phyloP scores from a whole-genome alignment of 2,329 filamentous ascomycete species.

The Diaporthe amygdali region DNA sequence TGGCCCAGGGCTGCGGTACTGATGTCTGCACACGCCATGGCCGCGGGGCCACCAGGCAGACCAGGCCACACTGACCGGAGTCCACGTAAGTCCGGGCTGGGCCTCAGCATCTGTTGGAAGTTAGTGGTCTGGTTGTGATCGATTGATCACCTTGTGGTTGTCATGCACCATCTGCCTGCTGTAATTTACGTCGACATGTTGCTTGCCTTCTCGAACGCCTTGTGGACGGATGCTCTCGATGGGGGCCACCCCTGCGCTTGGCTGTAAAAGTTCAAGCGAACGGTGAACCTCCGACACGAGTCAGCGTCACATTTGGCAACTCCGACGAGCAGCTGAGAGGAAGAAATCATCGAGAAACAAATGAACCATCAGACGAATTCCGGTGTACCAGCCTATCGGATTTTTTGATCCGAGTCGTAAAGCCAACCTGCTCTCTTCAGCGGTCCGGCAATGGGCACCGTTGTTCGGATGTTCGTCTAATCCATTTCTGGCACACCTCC shows the following conservation, averaged over 20 bases:
- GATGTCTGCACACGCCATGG: not conserved
- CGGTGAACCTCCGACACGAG: constrained; percentile 19
- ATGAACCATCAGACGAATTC: constrained; percentile 18
- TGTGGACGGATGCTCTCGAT: not conserved
- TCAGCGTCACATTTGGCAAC: constrained; percentile 20
- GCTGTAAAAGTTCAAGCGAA: constrained; percentile 16
- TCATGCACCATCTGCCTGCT: not conserved
- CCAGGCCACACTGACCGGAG: not conserved
- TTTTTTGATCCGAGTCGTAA: not conserved
- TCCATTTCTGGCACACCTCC: not conserved
- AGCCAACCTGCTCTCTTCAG: constrained; percentile 8
- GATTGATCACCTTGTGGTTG: constrained; percentile 1
- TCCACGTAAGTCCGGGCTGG: constrained; percentile 3
- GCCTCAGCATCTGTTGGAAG: not conserved
- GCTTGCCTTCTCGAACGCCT: not conserved
- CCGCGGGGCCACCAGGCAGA: not conserved
- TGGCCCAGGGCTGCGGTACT: constrained; percentile 8
- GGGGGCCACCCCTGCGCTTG: constrained; percentile 10
- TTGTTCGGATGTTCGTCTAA: not conserved
- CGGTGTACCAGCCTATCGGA: constrained; percentile 14
- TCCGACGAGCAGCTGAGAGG: constrained; percentile 14
- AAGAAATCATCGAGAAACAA: constrained; percentile 16
- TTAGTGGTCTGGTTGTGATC: not conserved
- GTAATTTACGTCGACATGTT: not conserved
- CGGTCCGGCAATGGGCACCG: not conserved